A percentile compares a stretch with the other conserved stretches of the same genome.
Conservation (phyloP, 2,329 filamentous ascomycete species). For the Fonsecaea pedrosoi region DNA sequence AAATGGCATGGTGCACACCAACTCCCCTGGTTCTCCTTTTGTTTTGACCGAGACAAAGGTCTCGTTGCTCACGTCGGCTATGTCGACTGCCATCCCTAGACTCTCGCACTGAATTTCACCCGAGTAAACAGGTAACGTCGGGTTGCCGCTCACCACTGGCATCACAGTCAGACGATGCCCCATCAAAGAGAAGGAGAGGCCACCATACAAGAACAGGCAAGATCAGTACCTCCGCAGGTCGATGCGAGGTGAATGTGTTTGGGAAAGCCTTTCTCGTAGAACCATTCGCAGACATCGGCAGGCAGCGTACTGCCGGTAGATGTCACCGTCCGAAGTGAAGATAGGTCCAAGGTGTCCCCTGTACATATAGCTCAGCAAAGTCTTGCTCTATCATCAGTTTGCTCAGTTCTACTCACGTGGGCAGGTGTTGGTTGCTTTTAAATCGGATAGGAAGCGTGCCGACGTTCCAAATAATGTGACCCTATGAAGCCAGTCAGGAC, state of each 20-base stretch:
- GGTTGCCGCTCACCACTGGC: conserved; percentile 60
- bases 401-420: conserved; percentile 57
- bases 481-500: conserved; percentile 43
- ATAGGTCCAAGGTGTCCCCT: conserved; percentile 13
- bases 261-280: conserved; percentile 6
- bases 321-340: conserved; percentile 2
- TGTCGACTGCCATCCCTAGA: conserved; percentile 51
- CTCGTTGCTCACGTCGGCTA: conserved; percentile 10
- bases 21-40: conserved; percentile 5
- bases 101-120: conserved; percentile 62
- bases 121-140: conserved; percentile 68
- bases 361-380: conserved; percentile 1
- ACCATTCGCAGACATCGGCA: conserved; percentile 4
- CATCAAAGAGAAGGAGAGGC: conserved; percentile 1
- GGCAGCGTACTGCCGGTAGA: conserved; percentile 4
- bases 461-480: conserved; percentile 56
- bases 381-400: background rate
- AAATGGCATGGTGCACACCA: conserved; percentile 4
- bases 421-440: conserved; percentile 67
- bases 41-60: background rate
- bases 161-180: background rate
- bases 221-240: conserved; percentile 5
- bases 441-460: conserved; percentile 75
- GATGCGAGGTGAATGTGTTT: conserved; percentile 4
- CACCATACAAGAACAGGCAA: conserved; percentile 9